Percentiles rank a stretch among this genome's conserved stretches.
phyloP scores from a whole-genome alignment of 2,329 filamentous ascomycete species.

The Cordyceps militaris region DNA sequence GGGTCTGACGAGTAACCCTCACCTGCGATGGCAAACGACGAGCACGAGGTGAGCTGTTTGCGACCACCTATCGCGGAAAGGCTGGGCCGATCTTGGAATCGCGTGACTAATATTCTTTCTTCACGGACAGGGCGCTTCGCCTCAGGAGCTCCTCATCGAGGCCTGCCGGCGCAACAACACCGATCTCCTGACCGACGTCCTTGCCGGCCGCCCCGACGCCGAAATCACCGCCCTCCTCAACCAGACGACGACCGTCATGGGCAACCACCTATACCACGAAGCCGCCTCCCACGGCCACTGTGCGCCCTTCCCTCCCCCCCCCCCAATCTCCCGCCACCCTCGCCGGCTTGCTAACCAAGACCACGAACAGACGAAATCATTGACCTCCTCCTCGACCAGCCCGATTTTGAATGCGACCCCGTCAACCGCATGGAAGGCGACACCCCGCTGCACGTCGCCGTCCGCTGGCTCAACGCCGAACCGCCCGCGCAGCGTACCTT shows the following conservation, averaged over 20 bases:
- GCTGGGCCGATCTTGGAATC: not conserved
- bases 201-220: slow-evolving; percentile 54
- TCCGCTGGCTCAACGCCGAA: slow-evolving; percentile 68
- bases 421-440: slow-evolving; percentile 63
- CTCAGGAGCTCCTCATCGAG: slow-evolving; percentile 80
- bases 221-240: slow-evolving; percentile 76
- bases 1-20: too few species aligned
- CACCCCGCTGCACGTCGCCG: slow-evolving; percentile 71
- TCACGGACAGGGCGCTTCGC: slow-evolving; percentile 64
- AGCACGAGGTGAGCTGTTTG: slow-evolving; percentile 28
- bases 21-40: slow-evolving; percentile 25
- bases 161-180: slow-evolving; percentile 90
- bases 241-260: slow-evolving; percentile 74
- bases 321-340: not conserved
- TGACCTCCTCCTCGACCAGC: slow-evolving; percentile 75
- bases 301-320: slow-evolving; percentile 35
- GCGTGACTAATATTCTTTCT: not conserved
- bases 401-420: slow-evolving; percentile 79
- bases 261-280: slow-evolving; percentile 83
- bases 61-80: not conserved
- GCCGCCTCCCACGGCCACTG: slow-evolving; percentile 81
- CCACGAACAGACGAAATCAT: slow-evolving; percentile 62
- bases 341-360: not conserved
- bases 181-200: slow-evolving; percentile 70
- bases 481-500: slow-evolving; percentile 55